Evolutionary conservation across 140 eudicot genomes (phyloP).

Genomic region (Ambrosia hybrid): DNA sequence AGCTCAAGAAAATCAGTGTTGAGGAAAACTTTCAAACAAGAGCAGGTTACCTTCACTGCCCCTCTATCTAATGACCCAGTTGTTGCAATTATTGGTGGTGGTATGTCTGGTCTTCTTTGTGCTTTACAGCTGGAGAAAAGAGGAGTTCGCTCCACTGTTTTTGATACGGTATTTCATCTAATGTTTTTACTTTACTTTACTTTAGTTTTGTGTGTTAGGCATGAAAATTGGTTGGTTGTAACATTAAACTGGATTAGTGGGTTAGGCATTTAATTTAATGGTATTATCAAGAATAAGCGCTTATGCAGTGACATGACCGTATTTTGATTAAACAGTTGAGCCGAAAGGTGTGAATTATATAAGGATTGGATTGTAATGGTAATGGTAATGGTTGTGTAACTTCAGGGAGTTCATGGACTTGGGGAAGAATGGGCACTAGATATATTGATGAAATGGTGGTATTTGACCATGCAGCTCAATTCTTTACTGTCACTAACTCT

Average conservation of each 20-base stretch:
- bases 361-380: too few species aligned
- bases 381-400: slow-evolving; percentile 13
- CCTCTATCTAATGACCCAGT: slow-evolving; percentile 62
- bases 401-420: slow-evolving; percentile 83
- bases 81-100: slow-evolving; percentile 89
- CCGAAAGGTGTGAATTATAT: background rate
- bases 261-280: background rate
- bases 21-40: slow-evolving; percentile 77
- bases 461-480: slow-evolving; percentile 97
- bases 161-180: slow-evolving; percentile 61
- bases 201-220: too few species aligned
- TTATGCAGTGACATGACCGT: background rate
- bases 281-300: slow-evolving; percentile 4
- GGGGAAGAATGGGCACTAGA: slow-evolving; percentile 99
- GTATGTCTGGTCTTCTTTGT: slow-evolving; percentile 90
- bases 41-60: slow-evolving; percentile 71
- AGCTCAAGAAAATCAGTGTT: slow-evolving; percentile 81
- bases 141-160: slow-evolving; percentile 88
- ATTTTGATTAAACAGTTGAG: background rate
- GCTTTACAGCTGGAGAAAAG: slow-evolving; percentile 71
- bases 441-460: slow-evolving; percentile 50
- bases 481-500: slow-evolving; percentile 78
- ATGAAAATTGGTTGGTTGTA: too few species aligned
- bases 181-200: too few species aligned
- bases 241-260: too few species aligned